Evolutionary conservation across 164 flowering plant species (phyloP), one percentile per base, ranked within the genome.

Genomic region (Vitis rotundifolia): DNA sequence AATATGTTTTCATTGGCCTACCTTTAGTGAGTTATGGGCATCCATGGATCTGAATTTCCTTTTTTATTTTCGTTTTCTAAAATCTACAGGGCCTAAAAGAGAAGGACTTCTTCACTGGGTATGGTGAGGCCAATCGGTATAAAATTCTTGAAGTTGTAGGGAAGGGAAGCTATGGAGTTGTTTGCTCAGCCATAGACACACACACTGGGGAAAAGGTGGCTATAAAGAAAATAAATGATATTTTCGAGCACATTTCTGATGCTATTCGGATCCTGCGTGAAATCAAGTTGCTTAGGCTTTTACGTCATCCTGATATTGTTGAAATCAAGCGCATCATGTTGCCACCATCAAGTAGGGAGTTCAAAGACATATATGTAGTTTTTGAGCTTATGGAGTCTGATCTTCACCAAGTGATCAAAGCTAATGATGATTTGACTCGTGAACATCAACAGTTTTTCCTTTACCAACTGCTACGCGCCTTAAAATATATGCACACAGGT

Each of bases 371-470:
- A 64, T 88, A 79, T 83, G 90, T 88, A 49, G 90, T 88, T 70
- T 88, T 88, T 73, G 92, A 88, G 85, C 87, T 88, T 57, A 87
- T 88, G 90, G 90, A 88, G 69, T 88, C 90, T 59, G 92, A 88
- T 66, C 86, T 88, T 66, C 92, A 88, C 71, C 92, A 87, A 79
- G 90, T 88, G 44, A 88, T 88, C 70, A 88, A 88, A 78, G 89
- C 89, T 57, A 87, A 88, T 81, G 88, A 87, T 88, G 92, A 88
- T 66, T 85, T 87, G 72, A 88, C 90, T 0, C 81, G 76, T 28
- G 90, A 88, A 63, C 90, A 88, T 63, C 88, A 88, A 60, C 90
- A 86, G 61, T 88, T 87, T 71, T 88, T 87, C 61, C 89, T 85
- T 18, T 88, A 87, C 64, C 92, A 88, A 60, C 77, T 88, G 83